phyloP scores from a whole-genome alignment of 2,329 filamentous ascomycete species.

The Neopestalotiopsis sp. region DNA sequence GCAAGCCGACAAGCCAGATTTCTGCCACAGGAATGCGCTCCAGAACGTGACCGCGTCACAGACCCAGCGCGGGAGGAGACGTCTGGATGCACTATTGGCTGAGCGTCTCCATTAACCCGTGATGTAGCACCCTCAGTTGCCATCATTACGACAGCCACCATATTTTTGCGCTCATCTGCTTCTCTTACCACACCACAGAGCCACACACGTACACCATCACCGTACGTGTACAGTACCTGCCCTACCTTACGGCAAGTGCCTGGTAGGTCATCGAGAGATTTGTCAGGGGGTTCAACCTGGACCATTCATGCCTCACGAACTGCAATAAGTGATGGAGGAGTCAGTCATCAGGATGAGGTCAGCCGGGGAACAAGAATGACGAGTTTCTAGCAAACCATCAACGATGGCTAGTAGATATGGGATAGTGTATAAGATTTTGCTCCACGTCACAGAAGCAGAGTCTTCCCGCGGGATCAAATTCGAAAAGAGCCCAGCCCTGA shows the following conservation, averaged over 20 bases:
- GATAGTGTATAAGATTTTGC: neutral
- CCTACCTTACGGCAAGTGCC: neutral
- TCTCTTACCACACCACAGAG: neutral
- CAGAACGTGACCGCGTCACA: slow-evolving; percentile 8
- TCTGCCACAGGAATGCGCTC: neutral
- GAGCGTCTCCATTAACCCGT: slow-evolving; percentile 11
- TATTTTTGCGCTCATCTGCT: neutral
- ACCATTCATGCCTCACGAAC: neutral
- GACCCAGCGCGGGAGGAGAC: neutral
- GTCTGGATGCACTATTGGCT: neutral
- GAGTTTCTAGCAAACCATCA: neutral
- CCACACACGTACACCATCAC: neutral
- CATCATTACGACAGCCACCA: slow-evolving; percentile 12
- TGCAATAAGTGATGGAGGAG: neutral
- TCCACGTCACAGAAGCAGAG: too few relatives aligned
- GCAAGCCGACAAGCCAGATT: neutral
- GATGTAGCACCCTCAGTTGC: slow-evolving; percentile 4
- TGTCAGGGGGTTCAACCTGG: neutral
- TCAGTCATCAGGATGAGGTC: neutral
- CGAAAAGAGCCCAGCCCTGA: too few relatives aligned
- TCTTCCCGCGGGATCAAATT: too few relatives aligned
- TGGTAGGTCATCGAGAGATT: neutral
- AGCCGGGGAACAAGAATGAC: neutral
- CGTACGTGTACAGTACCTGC: neutral
- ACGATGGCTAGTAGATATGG: neutral